Conservation (phyloP, 768 basidiomycete genomes). For the Pholiota molesta region DNA sequence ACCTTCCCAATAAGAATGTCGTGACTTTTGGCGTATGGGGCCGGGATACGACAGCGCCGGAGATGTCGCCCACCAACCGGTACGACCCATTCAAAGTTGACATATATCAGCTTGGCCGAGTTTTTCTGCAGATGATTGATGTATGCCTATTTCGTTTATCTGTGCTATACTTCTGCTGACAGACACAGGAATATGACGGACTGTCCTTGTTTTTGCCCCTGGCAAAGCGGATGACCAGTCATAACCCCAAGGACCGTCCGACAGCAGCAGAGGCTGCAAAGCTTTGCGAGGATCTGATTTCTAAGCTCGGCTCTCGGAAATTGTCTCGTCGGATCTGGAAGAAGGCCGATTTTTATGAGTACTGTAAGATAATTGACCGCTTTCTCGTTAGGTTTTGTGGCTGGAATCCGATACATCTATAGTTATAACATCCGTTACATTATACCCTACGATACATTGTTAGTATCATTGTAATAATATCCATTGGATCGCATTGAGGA, state of each 20-base stretch:
- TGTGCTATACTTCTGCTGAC: not conserved
- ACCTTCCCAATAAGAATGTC: not conserved
- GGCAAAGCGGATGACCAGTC: not conserved
- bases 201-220: not conserved
- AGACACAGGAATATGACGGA: not conserved
- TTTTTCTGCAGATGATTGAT: constrained; percentile 2
- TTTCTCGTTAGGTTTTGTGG: not conserved
- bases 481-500: too few species aligned
- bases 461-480: too few species aligned
- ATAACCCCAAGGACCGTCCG: not conserved
- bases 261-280: not conserved
- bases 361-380: not conserved
- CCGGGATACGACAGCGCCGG: constrained; percentile 30
- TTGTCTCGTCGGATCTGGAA: not conserved
- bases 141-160: not conserved
- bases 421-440: too few species aligned
- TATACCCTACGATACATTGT: too few species aligned
- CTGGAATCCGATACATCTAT: not conserved
- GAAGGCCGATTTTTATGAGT: not conserved
- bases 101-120: constrained; percentile 30
- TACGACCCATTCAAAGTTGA: constrained; percentile 33
- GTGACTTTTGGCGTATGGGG: constrained; percentile 13
- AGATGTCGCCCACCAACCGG: constrained; percentile 20
- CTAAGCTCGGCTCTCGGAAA: not conserved
- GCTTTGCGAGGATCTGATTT: not conserved